phyloP scores from a whole-genome alignment of 2,329 filamentous ascomycete genomes.

The Colletotrichum sp. region DNA sequence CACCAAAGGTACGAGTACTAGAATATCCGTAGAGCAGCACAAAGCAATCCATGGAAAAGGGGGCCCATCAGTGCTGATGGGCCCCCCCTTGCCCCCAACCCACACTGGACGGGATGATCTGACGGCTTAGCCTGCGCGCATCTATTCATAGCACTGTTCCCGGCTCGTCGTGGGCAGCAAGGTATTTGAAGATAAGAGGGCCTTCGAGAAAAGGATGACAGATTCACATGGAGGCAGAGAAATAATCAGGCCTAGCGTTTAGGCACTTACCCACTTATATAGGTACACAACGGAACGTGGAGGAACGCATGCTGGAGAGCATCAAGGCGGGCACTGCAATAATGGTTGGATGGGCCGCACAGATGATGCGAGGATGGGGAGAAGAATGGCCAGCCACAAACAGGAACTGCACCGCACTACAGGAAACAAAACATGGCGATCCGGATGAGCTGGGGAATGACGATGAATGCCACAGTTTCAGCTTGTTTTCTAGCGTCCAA shows the following conservation, averaged over 20 bases:
- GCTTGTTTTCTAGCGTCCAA: slow-evolving; percentile 5
- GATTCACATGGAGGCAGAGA: neutral
- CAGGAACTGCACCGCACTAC: neutral
- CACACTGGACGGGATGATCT: slow-evolving; percentile 1
- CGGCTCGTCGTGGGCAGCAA: neutral
- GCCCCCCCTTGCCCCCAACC: neutral
- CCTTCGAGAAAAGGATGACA: neutral
- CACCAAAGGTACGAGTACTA: neutral
- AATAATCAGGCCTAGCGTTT: neutral
- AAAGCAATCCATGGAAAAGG: neutral
- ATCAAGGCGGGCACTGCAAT: neutral
- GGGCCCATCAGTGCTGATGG: too few relatives aligned
- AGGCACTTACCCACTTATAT: neutral
- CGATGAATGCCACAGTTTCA: slow-evolving; percentile 12
- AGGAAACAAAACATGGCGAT: neutral
- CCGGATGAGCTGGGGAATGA: neutral
- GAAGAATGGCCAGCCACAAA: neutral
- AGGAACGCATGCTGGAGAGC: neutral
- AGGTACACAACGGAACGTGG: neutral
- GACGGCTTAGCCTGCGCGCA: neutral
- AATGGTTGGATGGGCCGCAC: neutral
- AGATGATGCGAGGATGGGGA: neutral
- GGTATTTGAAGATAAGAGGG: neutral
- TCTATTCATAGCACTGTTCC: neutral
- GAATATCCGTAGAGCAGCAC: neutral